Conservation (phyloP, 495 filamentous ascomycete genomes). For the Endocarpon pusillum region DNA sequence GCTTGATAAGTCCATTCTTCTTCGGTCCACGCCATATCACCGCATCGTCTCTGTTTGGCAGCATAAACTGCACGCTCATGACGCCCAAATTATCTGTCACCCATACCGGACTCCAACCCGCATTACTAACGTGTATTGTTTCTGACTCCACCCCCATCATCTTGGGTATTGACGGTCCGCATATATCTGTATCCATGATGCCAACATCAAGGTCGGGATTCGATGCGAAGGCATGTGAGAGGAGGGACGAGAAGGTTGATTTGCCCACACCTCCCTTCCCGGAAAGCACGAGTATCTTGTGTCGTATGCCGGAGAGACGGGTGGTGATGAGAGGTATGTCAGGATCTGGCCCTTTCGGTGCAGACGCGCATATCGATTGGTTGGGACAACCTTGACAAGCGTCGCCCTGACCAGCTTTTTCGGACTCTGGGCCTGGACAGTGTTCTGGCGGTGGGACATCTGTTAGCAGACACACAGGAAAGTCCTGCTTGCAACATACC, state of each 20-base stretch:
- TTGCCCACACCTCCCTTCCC: conserved; percentile 97
- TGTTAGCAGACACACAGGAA: conserved; percentile 4
- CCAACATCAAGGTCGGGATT: conserved; percentile 62
- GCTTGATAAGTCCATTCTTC: conserved; percentile 96
- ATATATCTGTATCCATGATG: conserved; percentile 95
- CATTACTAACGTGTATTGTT: conserved; percentile 69
- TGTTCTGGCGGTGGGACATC: conserved; percentile 58
- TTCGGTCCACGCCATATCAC: conserved; percentile 95
- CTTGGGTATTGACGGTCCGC: conserved; percentile 84
- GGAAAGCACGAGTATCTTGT: conserved; percentile 82
- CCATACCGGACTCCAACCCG: conserved; percentile 88
- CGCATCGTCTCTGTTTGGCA: conserved; percentile 79
- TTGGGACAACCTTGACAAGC: conserved; percentile 91
- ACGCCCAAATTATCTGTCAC: conserved; percentile 78
- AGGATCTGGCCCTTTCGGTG: conserved; percentile 90
- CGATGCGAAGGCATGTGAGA: conserved; percentile 72
- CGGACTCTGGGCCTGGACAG: conserved; percentile 86
- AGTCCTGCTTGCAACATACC: conserved; percentile 22
- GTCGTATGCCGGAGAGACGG: conserved; percentile 61
- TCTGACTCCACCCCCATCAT: conserved; percentile 95
- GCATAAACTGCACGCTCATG: conserved; percentile 97
- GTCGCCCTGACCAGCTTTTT: conserved; percentile 67
- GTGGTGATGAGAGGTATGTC: conserved; percentile 77
- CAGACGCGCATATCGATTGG: conserved; percentile 82
- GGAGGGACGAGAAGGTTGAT: conserved; percentile 72